A percentile compares a stretch with the other conserved stretches of the same genome.
Conservation (phyloP, 192 early-diverging fungal genomes). For the Rhizophlyctis rosea region DNA sequence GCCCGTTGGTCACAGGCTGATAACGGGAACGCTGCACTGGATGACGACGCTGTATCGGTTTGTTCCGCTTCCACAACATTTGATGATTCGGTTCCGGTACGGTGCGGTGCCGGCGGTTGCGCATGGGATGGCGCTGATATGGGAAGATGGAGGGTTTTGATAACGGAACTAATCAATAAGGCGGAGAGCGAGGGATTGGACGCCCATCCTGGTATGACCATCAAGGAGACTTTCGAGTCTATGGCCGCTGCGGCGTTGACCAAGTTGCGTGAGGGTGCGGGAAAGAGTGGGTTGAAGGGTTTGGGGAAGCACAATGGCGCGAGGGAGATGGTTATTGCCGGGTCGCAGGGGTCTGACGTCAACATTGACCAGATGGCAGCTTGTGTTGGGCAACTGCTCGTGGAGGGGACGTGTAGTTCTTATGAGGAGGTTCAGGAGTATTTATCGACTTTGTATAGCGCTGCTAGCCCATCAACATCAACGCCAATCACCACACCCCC, state of each 20-base stretch:
- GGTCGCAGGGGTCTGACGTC: constrained; percentile 93
- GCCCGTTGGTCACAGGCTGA: too few relatives aligned
- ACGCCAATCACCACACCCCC: too few relatives aligned
- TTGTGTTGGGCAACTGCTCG: constrained; percentile 99
- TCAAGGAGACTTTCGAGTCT: constrained; percentile 87
- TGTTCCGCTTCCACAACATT: too few relatives aligned
- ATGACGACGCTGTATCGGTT: too few relatives aligned
- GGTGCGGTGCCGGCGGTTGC: too few relatives aligned
- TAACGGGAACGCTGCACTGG: too few relatives aligned
- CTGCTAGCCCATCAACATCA: too few relatives aligned
- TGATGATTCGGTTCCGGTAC: too few relatives aligned
- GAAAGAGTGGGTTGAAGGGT: constrained; percentile 74
- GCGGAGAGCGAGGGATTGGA: constrained; percentile 86
- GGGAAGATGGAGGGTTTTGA: too few relatives aligned
- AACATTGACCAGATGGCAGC: constrained; percentile 99
- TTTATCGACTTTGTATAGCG: too few relatives aligned
- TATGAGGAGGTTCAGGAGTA: too few relatives aligned
- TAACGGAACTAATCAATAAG: constrained; percentile 71
- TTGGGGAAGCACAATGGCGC: constrained; percentile 93
- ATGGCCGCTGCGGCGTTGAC: constrained; percentile 83
- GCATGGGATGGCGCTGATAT: too few relatives aligned
- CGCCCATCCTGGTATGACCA: constrained; percentile 84
- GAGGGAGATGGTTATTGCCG: constrained; percentile 92
- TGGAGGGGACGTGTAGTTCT: constrained; percentile 98
- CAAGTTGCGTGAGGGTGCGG: constrained; percentile 87